phyloP scores from a whole-genome alignment of 2,329 filamentous ascomycete species.

The Nothophaeocryptopus gaeumannii region DNA sequence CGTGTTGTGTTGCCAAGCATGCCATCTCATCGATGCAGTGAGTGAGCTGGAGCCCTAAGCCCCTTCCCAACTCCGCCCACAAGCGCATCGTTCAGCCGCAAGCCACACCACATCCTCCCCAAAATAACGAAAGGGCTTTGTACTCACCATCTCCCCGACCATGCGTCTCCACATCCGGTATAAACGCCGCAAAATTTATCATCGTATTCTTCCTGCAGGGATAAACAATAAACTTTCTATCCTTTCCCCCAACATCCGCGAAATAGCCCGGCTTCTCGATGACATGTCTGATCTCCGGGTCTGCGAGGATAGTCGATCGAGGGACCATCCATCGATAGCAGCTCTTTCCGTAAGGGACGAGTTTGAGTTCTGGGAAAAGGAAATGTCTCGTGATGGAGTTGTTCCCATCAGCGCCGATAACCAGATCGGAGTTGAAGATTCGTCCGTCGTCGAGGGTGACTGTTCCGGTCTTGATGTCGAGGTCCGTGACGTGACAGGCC shows the following conservation, averaged over 20 bases:
- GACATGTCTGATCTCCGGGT: constrained; percentile 25
- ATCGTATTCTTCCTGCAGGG: constrained; percentile 47
- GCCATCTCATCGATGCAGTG: no score
- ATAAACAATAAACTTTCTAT: constrained; percentile 48
- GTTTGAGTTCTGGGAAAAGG: constrained; percentile 16
- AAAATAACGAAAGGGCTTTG: no score
- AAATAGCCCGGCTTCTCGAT: constrained; percentile 37
- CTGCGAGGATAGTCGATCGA: constrained; percentile 42
- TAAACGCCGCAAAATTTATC: constrained; percentile 43
- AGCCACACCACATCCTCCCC: no score
- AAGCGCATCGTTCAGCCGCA: no score
- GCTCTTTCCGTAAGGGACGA: constrained; percentile 47
- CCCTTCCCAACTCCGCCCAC: no score
- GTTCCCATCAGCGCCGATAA: constrained; percentile 34
- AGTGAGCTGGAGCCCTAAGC: no score
- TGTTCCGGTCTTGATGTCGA: constrained; percentile 24
- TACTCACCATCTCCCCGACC: constrained; percentile 8
- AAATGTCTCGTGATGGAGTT: constrained; percentile 12
- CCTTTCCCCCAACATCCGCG: constrained; percentile 42
- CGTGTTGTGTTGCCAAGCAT: no score
- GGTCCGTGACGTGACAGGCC: constrained; percentile 19
- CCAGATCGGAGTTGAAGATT: constrained; percentile 26
- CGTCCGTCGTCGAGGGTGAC: constrained; percentile 29
- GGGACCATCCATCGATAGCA: constrained; percentile 58
- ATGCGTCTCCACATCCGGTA: constrained; percentile 1